These are phyloP conservation scores for Dactylellina sp. DNA, from an alignment of 2,329 filamentous ascomycete species.

Conservation along the genomic window DNA sequence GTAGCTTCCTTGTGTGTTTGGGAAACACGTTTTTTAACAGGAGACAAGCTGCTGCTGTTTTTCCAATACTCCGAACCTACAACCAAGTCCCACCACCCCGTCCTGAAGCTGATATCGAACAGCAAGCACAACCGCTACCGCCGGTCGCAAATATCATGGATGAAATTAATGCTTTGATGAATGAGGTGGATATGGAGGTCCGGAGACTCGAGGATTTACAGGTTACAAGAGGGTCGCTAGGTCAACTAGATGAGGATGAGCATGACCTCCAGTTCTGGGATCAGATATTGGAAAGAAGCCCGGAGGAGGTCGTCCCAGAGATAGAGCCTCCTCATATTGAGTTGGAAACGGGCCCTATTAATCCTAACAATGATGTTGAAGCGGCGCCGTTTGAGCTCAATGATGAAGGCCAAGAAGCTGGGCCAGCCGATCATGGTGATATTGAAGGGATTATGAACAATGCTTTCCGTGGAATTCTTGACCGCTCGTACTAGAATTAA, in stretches of 20 bases:
- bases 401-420: not conserved
- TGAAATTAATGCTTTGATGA: no score
- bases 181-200: not conserved
- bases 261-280: slow-evolving; percentile 21
- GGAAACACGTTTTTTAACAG: slow-evolving; percentile 4
- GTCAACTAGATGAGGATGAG: slow-evolving; percentile 1
- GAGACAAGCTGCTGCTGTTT: not conserved
- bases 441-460: slow-evolving; percentile 5
- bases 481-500: not conserved
- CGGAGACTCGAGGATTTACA: not conserved
- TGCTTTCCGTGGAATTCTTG: not conserved
- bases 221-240: slow-evolving; percentile 5
- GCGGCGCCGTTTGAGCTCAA: not conserved
- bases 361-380: not conserved
- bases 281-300: slow-evolving; percentile 12
- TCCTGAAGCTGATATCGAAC: not conserved
- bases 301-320: not conserved
- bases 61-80: not conserved
- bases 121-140: no score
- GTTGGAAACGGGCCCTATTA: no score
- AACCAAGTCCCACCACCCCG: not conserved
- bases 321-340: not conserved
- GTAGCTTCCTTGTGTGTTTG: slow-evolving; percentile 2
- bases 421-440: not conserved
- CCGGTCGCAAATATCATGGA: no score